Base-by-base conservation (phyloP, 1,284 basidiomycete species). In the Cryptococcus sp. region DNA sequence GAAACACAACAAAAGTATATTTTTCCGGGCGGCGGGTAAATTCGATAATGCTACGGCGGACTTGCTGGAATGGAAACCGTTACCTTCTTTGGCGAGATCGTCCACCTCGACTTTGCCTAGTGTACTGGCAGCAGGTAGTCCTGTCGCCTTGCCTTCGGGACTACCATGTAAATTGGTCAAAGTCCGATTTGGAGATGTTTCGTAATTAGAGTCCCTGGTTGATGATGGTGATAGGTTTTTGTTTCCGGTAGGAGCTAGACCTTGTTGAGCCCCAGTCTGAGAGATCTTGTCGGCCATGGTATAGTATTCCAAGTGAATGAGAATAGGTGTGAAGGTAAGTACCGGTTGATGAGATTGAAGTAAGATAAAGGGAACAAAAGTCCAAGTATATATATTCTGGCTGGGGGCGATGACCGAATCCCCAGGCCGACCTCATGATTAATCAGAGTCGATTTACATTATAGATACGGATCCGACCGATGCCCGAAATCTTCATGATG, bases 1-100 rank as follows among this genome's bases (percentile, higher is more conserved):
- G 62, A 70, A 73, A 52, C 62, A 63, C 4, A 69, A 40, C 1
- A 69, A 45, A 5, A 73, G 59, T 24, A 69, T 28, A 46, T 49
- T 62, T 56, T 73, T 72, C 37, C 61, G 49, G 18, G 50, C 50
- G 0, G 52, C 14, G 1, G 60, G 56, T 18, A 72, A 48, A 13
- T 46, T n/a, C 4, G 67, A 49, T 14, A 72, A 57, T 1, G 52
- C 56, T 31, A 62, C 64, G 28, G 56, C 32, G 24, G 34, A 7
- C 41, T 43, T 23, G 11, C n/a, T 19, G 16, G 41, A 50, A 19
- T 50, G 50, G 21, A 53, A 48, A 4, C 53, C 45, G 7, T 51
- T 39, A 23, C 32, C 45, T 24, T 50, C 48, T 11, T 49, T 44
- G 5, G 25, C 41, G 31, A 52, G 46, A 47, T 50, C 25, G 9